Evolutionary conservation across 352 stramenopile genomes (phyloP), one percentile per base, ranked within the genome.

Genomic region (Globisporangium lucens): DNA sequence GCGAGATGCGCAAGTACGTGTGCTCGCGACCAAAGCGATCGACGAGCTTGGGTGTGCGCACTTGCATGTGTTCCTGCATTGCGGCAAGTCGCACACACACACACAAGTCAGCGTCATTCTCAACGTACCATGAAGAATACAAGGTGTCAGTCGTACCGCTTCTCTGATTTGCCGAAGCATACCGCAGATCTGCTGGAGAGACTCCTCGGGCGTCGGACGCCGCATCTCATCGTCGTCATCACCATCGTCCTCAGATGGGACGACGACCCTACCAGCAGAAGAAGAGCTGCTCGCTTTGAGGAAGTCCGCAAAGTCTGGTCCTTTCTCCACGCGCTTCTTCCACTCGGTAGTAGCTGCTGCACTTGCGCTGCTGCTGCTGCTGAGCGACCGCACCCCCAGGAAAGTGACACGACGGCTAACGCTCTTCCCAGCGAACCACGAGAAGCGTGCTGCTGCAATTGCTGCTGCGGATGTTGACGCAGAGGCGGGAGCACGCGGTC

Each of bases 1-100:
- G 74, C 38, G 94, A 99, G 63, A 99, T 98, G 55, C 97, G 87
- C 52, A 99, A 72, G 78, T 99, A 99, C 59, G 85, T 97, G 76
- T 99, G 97, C 35, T 83, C 73, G 46, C 97, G 80, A 12, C 92
- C 89, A 71, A 97, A 98, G 0, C 70, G 77, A 77, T 99, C 97
- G 22, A 89, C 67, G 7, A 97, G 70, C 59, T 73, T 70, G 38
- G 66, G 33, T 15, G 56, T 47, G 17, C 22, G 56, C 2, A 33
- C 47, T 4, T 33, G 33, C 35, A 62, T 56, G 20, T 66, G 53
- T 30, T 72, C 59, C 38, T 71, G 6, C 29, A 62, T n/a, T 15
- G 46, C 38, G 53, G 22, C 24, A 56, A 30, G 6, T 46, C 57
- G 30, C 15, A 29, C 30, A 41, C 10, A 41, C 41, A 24, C 4